These are phyloP conservation scores for Podospora anserina DNA, from an alignment of 495 filamentous ascomycete genomes.

Conservation along the genomic window DNA sequence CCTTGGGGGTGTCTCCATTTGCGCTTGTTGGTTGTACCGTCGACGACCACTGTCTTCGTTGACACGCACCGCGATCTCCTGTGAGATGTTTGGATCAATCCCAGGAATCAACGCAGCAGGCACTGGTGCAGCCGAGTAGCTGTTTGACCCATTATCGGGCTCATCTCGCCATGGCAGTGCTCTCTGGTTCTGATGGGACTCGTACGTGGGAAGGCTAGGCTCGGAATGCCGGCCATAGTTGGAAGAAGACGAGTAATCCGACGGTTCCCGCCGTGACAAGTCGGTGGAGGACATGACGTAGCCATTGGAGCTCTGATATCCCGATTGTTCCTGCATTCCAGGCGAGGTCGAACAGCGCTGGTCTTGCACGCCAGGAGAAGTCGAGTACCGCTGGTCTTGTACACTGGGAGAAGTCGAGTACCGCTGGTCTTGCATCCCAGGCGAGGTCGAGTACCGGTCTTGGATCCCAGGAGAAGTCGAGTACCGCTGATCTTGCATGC, in stretches of 20 bases:
- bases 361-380: slow-evolving; percentile 5
- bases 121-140: slow-evolving; percentile 44
- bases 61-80: slow-evolving; percentile 54
- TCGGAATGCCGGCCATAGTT: slow-evolving; percentile 29
- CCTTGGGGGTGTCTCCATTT: slow-evolving; percentile 36
- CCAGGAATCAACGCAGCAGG: slow-evolving; percentile 69
- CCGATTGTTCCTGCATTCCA: slow-evolving; percentile 10
- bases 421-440: background rate
- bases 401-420: slow-evolving; percentile 3
- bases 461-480: background rate
- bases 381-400: background rate
- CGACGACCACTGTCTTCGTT: slow-evolving; percentile 47
- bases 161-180: slow-evolving; percentile 32
- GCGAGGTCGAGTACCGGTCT: slow-evolving; percentile 3
- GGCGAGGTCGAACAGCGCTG: background rate
- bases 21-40: slow-evolving; percentile 40
- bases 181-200: slow-evolving; percentile 20
- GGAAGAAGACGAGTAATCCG: slow-evolving; percentile 16
- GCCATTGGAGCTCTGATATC: slow-evolving; percentile 18
- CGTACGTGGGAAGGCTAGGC: slow-evolving; percentile 22
- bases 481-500: slow-evolving; percentile 8
- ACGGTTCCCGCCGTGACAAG: slow-evolving; percentile 13
- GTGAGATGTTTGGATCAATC: slow-evolving; percentile 57
- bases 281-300: slow-evolving; percentile 19
- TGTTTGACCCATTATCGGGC: slow-evolving; percentile 33